A percentile compares a stretch with the other conserved stretches of the same genome.
Evolutionary conservation across 139 green algal species (phyloP).

Genomic region (Closterium sp.): DNA sequence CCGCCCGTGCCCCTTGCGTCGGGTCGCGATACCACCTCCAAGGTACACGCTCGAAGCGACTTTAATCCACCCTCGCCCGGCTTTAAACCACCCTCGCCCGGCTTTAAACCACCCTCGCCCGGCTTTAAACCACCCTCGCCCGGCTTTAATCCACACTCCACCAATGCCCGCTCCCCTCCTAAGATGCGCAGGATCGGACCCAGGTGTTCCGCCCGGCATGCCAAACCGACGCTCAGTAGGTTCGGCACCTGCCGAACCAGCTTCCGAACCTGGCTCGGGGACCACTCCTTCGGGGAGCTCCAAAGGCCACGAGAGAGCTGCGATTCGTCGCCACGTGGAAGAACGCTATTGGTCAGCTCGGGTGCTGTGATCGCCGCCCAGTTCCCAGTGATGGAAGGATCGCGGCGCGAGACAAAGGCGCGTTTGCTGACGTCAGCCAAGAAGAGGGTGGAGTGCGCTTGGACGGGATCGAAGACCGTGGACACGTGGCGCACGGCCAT

Average conservation of each 20-base stretch:
- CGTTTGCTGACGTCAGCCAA: neutral
- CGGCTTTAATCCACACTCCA: too few relatives aligned
- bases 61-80: neutral
- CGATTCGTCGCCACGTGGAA: neutral
- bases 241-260: neutral
- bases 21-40: neutral
- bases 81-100: neutral
- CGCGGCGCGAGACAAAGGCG: neutral
- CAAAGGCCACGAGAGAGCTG: neutral
- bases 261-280: neutral
- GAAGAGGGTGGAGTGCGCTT: neutral
- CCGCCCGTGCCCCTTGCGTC: neutral
- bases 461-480: neutral
- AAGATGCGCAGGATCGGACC: neutral
- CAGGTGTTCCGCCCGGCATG: neutral
- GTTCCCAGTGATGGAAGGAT: neutral
- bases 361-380: neutral
- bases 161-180: neutral
- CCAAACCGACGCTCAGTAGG: neutral
- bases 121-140: neutral
- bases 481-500: neutral
- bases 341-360: neutral
- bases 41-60: neutral
- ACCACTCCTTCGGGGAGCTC: neutral
- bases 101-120: neutral